Conservation (phyloP, 1,284 basidiomycete genomes). For the Austroboletus niveus region DNA sequence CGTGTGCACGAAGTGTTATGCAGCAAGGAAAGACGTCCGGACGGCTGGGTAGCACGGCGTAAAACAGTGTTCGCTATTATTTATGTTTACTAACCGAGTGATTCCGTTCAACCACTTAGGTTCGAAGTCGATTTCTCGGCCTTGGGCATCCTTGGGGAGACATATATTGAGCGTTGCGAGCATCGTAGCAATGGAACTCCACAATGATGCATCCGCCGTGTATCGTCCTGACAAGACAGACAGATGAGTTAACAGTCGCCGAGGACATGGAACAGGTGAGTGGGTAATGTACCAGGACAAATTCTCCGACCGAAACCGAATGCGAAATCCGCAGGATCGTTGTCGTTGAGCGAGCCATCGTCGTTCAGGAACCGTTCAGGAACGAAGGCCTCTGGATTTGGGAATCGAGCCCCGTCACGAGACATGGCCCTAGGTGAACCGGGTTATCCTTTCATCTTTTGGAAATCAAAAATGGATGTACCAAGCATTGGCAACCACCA, state of each 20-base stretch:
- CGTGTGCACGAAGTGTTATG: neutral
- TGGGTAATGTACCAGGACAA: constrained; percentile 8
- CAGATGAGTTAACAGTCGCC: neutral
- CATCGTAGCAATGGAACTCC: constrained; percentile 7
- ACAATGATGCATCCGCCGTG: constrained; percentile 11
- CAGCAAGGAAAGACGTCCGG: neutral
- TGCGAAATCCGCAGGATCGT: constrained; percentile 11
- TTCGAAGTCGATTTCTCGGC: constrained; percentile 1
- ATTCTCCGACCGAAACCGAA: constrained; percentile 25
- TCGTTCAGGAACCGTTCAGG: constrained; percentile 15
- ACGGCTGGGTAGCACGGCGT: no score
- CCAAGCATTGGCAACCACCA: no score
- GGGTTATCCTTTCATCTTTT: neutral
- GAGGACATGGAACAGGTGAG: neutral
- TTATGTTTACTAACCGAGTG: neutral
- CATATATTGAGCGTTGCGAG: constrained; percentile 12
- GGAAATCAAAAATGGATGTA: neutral
- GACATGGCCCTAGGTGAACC: constrained; percentile 19
- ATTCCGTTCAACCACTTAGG: constrained; percentile 3
- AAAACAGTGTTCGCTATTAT: neutral
- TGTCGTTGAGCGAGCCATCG: no score
- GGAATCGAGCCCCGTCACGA: constrained; percentile 15
- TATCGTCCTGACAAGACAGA: constrained; percentile 5
- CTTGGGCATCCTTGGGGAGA: neutral
- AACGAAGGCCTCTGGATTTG: constrained; percentile 13